A percentile compares a stretch with the other conserved stretches of the same genome.
Conservation (phyloP, 2,329 filamentous ascomycete genomes). For the Clonostachys rhizophaga region DNA sequence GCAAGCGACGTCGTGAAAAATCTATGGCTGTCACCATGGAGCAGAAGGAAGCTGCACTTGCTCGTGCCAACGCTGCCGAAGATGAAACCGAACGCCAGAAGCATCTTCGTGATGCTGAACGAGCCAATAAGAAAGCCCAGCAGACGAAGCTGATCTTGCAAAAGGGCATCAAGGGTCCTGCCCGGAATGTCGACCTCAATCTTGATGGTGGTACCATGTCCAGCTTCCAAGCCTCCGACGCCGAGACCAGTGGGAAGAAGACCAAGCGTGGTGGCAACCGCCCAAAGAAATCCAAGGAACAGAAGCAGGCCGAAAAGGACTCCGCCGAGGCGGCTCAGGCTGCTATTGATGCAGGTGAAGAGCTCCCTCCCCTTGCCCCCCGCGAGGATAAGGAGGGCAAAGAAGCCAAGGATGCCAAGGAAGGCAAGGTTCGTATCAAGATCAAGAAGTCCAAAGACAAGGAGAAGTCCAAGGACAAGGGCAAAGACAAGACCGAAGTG, state of each 20-base stretch:
- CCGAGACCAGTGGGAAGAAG: conserved; percentile 33
- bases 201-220: conserved; percentile 82
- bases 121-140: conserved; percentile 87
- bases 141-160: conserved; percentile 85
- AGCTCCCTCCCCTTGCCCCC: conserved; percentile 39
- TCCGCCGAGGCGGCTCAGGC: conserved; percentile 85
- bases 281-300: conserved; percentile 86
- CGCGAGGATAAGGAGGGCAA: conserved; percentile 50
- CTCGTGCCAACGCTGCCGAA: conserved; percentile 70
- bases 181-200: conserved; percentile 59
- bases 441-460: conserved; percentile 35
- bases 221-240: conserved; percentile 69
- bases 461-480: conserved; percentile 35
- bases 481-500: conserved; percentile 29
- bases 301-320: conserved; percentile 76
- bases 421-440: conserved; percentile 33
- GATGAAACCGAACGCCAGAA: conserved; percentile 80
- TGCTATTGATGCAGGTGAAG: conserved; percentile 73
- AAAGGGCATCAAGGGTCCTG: conserved; percentile 78
- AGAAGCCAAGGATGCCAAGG: conserved; percentile 31
- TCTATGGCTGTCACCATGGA: conserved; percentile 92
- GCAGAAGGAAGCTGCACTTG: conserved; percentile 78
- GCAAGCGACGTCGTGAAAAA: conserved; percentile 92
- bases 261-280: conserved; percentile 55
- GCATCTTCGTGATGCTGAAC: conserved; percentile 79